phyloP scores from a whole-genome alignment of 1,139 yeast species.

The Lodderomyces parapsilosis region DNA sequence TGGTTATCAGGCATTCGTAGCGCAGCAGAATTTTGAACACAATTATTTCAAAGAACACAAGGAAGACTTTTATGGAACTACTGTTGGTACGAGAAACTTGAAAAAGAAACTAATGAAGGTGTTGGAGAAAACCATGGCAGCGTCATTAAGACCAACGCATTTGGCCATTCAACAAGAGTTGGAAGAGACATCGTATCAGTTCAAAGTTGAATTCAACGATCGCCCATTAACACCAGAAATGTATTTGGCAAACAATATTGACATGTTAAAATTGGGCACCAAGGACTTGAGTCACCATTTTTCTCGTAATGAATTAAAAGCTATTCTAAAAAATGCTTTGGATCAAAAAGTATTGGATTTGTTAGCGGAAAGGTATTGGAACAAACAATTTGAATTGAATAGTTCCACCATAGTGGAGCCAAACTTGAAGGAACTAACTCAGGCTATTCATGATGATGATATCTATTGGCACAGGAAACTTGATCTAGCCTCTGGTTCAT shows the following conservation, averaged over 20 bases:
- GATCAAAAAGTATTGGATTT: slow-evolving; percentile 88
- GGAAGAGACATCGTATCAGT: slow-evolving; percentile 89
- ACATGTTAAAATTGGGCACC: slow-evolving; percentile 79
- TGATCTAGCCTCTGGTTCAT: slow-evolving; percentile 76
- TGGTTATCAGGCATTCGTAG: slow-evolving; percentile 49
- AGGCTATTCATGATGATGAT: slow-evolving; percentile 59
- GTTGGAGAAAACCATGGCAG: slow-evolving; percentile 88
- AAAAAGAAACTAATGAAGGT: slow-evolving; percentile 82
- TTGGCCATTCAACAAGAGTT: slow-evolving; percentile 82
- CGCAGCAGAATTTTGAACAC: slow-evolving; percentile 67
- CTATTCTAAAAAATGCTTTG: slow-evolving; percentile 75
- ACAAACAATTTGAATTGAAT: slow-evolving; percentile 48
- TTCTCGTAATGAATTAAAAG: slow-evolving; percentile 78
- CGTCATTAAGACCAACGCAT: slow-evolving; percentile 84
- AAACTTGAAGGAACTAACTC: slow-evolving; percentile 53
- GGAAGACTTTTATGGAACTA: slow-evolving; percentile 60
- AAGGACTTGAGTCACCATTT: slow-evolving; percentile 83
- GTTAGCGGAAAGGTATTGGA: slow-evolving; percentile 92
- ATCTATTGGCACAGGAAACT: slow-evolving; percentile 85
- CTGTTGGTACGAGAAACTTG: slow-evolving; percentile 74
- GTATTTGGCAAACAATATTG: slow-evolving; percentile 88
- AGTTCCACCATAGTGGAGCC: slow-evolving; percentile 35
- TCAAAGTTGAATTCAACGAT: slow-evolving; percentile 95
- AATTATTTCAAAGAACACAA: slow-evolving; percentile 59
- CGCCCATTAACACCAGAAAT: slow-evolving; percentile 91